Percentiles rank a stretch among this genome's conserved stretches.
phyloP scores from a whole-genome alignment of 345 rosid species.

The Dipteronia sinensis region DNA sequence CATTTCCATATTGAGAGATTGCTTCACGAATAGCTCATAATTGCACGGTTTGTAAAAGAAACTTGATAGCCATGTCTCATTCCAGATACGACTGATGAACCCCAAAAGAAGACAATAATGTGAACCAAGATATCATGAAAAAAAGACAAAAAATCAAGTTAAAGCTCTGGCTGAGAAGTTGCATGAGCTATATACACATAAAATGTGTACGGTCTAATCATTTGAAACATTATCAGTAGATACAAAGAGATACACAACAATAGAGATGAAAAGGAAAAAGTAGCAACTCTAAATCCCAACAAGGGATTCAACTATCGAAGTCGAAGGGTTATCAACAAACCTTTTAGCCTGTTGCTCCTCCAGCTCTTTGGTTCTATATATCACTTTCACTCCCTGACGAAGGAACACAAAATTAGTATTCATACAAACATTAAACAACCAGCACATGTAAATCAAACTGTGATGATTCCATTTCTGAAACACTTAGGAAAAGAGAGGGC shows the following conservation, averaged over 20 bases:
- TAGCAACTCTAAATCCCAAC: conserved; percentile 6
- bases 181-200: not conserved
- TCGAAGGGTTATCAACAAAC: conserved; percentile 31
- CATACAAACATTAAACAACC: conserved; percentile 1
- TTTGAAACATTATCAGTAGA: not conserved
- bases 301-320: conserved; percentile 10
- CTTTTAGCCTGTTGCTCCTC: conserved; percentile 95
- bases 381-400: conserved; percentile 81
- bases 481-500: not conserved
- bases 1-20: conserved; percentile 99
- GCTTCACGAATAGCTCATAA: conserved; percentile 95
- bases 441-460: conserved; percentile 14
- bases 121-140: conserved; percentile 4
- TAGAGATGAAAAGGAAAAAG: not conserved
- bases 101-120: conserved; percentile 5
- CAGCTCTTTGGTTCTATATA: conserved; percentile 80
- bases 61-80: conserved; percentile 93
- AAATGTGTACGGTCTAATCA: not conserved
- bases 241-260: not conserved
- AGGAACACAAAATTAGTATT: conserved; percentile 14
- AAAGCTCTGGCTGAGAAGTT: conserved; percentile 8
- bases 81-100: conserved; percentile 84
- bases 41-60: conserved; percentile 98
- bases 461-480: conserved; percentile 2
- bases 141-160: not conserved